These are phyloP conservation scores for Acacia pycnantha DNA, from an alignment of 331 rosid genomes.

Conservation along the genomic window DNA sequence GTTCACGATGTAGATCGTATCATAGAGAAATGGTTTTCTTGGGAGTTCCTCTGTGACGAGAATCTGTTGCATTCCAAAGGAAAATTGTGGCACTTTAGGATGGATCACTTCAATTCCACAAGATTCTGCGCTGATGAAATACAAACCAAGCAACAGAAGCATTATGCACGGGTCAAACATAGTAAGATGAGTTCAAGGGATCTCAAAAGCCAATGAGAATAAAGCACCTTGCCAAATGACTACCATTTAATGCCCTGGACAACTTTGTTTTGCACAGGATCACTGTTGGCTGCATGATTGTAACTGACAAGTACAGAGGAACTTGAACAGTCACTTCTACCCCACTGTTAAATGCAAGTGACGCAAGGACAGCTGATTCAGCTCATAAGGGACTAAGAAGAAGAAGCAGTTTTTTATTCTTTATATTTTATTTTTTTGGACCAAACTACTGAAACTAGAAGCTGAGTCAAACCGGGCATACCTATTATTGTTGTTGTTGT, in stretches of 20 bases:
- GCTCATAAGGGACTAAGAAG: neutral
- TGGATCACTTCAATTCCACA: constrained; percentile 51
- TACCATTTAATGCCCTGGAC: neutral
- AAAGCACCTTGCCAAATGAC: neutral
- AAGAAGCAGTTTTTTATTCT: neutral
- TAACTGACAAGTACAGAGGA: neutral
- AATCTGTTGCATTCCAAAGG: constrained; percentile 78
- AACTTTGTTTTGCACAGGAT: neutral
- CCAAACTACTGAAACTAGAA: neutral
- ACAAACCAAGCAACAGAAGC: neutral
- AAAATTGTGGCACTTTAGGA: constrained; percentile 79
- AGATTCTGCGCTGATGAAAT: constrained; percentile 40
- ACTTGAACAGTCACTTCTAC: neutral
- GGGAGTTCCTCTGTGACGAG: constrained; percentile 91
- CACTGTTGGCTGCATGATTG: neutral
- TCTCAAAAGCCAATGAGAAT: neutral
- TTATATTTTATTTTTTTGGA: neutral
- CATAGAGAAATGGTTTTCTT: constrained; percentile 91
- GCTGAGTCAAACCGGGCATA: neutral
- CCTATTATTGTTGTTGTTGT: neutral
- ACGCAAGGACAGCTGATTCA: neutral
- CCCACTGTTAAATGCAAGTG: neutral
- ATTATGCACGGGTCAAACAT: neutral
- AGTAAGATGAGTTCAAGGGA: neutral
- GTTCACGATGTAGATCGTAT: constrained; percentile 77